phyloP scores from a whole-genome alignment of 225 moss, liverwort and hornwort species.

The Thuidium tamariscinum region DNA sequence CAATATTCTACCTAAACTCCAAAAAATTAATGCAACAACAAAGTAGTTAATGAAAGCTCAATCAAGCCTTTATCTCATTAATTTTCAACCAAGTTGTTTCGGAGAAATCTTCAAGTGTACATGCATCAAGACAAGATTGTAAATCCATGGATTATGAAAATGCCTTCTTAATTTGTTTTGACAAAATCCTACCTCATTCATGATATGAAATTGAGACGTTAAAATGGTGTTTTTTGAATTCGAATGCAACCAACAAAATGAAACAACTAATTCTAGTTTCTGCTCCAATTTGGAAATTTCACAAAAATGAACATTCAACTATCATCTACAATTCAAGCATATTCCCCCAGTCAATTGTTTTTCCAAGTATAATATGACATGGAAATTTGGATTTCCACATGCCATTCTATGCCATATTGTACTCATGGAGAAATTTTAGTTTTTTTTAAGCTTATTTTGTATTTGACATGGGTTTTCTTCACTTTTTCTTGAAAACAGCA shows the following conservation, averaged over 20 bases:
- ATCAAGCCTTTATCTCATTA: not conserved
- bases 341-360: not conserved
- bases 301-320: too few species aligned
- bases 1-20: rapidly evolving
- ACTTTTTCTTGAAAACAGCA: not conserved
- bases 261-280: too few species aligned
- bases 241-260: too few species aligned
- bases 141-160: too few species aligned
- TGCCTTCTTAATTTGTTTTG: too few species aligned
- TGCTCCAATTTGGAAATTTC: too few species aligned
- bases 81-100: not conserved
- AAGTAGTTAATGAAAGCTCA: not conserved
- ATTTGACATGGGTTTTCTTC: not conserved
- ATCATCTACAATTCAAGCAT: too few species aligned
- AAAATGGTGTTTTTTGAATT: too few species aligned
- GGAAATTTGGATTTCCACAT: not conserved
- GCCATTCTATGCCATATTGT: not conserved
- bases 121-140: too few species aligned
- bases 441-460: not conserved
- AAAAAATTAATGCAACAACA: not conserved
- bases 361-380: not conserved
- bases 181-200: too few species aligned
- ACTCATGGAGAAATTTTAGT: not conserved
- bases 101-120: too few species aligned
- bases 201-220: too few species aligned